phyloP scores from a whole-genome alignment of 345 rosid genomes.

The Microcos paniculata region DNA sequence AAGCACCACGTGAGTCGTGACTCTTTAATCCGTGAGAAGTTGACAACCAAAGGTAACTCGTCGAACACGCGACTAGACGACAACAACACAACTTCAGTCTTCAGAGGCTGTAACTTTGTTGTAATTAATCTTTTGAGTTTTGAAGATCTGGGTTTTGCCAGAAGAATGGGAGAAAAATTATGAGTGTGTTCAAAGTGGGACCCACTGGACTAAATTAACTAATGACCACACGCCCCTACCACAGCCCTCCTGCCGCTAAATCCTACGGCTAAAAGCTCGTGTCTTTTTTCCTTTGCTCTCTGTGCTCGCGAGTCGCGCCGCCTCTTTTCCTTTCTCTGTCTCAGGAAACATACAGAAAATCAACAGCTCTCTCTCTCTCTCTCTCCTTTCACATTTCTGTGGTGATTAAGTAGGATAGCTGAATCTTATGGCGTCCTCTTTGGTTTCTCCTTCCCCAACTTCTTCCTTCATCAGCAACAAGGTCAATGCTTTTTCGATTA shows the following conservation, averaged over 20 bases:
- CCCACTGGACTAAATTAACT: neutral
- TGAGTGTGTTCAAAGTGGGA: neutral
- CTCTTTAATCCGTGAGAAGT: too few species aligned
- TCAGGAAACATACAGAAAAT: neutral
- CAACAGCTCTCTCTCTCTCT: neutral
- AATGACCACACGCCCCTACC: neutral
- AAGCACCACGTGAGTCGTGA: too few species aligned
- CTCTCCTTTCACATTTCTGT: neutral
- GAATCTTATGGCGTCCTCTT: conserved; percentile 46
- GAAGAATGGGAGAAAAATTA: too few species aligned
- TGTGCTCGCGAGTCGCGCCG: neutral
- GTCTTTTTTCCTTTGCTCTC: neutral
- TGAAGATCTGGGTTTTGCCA: neutral
- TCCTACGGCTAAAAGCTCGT: neutral
- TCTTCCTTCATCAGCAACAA: conserved; percentile 32
- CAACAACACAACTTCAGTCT: neutral
- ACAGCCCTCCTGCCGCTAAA: neutral
- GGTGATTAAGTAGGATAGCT: neutral
- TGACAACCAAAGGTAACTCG: too few species aligned
- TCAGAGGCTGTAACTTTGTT: neutral
- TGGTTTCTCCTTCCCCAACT: conserved; percentile 35
- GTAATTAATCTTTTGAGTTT: too few species aligned
- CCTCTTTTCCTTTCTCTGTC: neutral
- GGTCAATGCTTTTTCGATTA: conserved; percentile 23
- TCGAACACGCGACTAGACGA: too few species aligned